Evolutionary conservation across 192 early-diverging fungal species (phyloP), one percentile per base, ranked within the genome.

Genomic region (Funneliformis geosporum): DNA sequence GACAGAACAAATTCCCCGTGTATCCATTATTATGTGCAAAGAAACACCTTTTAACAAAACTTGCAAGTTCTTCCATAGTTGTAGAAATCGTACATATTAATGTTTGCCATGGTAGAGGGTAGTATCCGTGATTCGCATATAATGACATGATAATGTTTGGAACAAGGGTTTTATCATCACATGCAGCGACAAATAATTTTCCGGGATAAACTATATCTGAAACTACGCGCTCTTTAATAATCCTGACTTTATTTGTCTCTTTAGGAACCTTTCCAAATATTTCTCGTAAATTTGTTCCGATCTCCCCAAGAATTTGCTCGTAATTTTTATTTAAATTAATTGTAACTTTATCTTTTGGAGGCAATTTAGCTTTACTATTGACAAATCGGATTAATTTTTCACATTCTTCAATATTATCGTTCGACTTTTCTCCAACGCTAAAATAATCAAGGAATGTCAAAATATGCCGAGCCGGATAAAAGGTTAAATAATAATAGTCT

Each of bases 61-160:
- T 23, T n/a, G 50, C 47, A 8, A 80, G 65, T 61, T 81, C 80
- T 50, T 81, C 80, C 14, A 33, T 62, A 23, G 80, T 81, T 6
- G 80, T 81, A n/a, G 74, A 61, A 27, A 65, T 8, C 18, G 21
- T 47, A 42, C 80, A 81, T 66, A 81, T 75, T 39, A 81, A 47
- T 25, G 76, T 40, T 21, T 81, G 40, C 80, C 73, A 81, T n/a
- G 80, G 65, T 70, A 77, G 47, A 12, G 80, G 80, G 10, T 76
- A 60, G n/a, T 8, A 33, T 59, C 25, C 46, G 25, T 76, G 79
- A 12, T 60, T 81, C 4, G 23, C 75, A 60, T 76, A 81, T 27
- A 81, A 50, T 16, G 75, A 77, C 62, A 81, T 69, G 6, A 81
- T 75, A n/a, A 75, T 75, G 42, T 81, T 81, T 59, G 74, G 73